phyloP scores from a whole-genome alignment of 2,329 filamentous ascomycete genomes.

The Epichloe coenophiala region DNA sequence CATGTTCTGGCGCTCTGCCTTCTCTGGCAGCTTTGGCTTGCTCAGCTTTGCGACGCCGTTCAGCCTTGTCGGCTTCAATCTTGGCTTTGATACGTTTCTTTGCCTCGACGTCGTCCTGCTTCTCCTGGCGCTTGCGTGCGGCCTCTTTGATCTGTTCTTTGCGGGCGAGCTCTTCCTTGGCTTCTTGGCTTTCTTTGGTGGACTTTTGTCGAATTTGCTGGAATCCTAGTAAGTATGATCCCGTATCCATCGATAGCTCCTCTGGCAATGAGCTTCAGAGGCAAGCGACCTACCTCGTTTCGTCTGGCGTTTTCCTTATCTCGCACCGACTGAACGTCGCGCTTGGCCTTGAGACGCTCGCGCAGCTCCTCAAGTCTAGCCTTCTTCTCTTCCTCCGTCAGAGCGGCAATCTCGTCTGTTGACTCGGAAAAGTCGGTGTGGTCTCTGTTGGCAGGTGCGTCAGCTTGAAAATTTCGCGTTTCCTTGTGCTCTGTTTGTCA shows the following conservation, averaged over 20 bases:
- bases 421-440: conserved; percentile 90
- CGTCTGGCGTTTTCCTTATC: conserved; percentile 74
- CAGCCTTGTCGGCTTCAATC: conserved; percentile 90
- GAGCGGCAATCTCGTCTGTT: conserved; percentile 76
- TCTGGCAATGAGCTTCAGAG: neutral
- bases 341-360: conserved; percentile 59
- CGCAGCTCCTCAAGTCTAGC: conserved; percentile 64
- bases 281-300: conserved; percentile 55
- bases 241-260: neutral
- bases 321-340: conserved; percentile 48
- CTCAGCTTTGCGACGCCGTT: conserved; percentile 73
- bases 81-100: conserved; percentile 84
- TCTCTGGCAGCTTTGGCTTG: conserved; percentile 75
- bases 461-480: neutral
- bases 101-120: conserved; percentile 69
- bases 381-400: conserved; percentile 87
- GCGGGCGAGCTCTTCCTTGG: conserved; percentile 75
- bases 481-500: neutral
- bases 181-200: conserved; percentile 76
- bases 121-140: conserved; percentile 74
- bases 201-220: conserved; percentile 68
- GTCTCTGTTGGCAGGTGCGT: conserved; percentile 34
- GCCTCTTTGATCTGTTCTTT: conserved; percentile 92
- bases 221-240: neutral
- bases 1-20: conserved; percentile 42